Evolutionary conservation across 805 yeast species (phyloP), one percentile per base, ranked within the genome.

Genomic region (Sugiyamaella mastotermitis): DNA sequence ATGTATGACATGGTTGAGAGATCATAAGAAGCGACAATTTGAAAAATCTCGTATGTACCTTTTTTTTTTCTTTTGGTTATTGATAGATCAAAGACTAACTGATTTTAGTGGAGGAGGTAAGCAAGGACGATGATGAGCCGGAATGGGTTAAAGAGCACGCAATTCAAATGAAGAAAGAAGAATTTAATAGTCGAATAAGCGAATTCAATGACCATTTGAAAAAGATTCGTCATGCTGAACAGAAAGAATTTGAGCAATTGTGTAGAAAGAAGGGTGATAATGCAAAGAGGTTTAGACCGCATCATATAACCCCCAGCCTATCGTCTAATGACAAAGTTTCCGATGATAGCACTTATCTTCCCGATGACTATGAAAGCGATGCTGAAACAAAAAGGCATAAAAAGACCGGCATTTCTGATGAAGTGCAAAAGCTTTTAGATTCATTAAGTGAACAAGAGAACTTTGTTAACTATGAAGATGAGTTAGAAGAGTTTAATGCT

Each of bases 1-100:
- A 0, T 66, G 90, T 0, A 70, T 88, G 72, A 75, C 88, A 0
- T 88, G 95, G 95, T 64, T 88, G 23, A 58, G 90, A 40, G 67
- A 74, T 15, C 59, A 69, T 46, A 73, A 74, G 43, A 49, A 54
- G 15, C 46, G 43, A n/a, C 24, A 39, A 10, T 38, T 49, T 17
- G 37, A 38, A 31, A 23, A 23, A 15, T 29, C 33, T 18, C 14
- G 41, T 37, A 26, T 6, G 48, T 42, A 39, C 24, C 24, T 22
- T 22, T 10, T 31, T 45, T 9, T 44, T 15, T 25, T 30, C 20
- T 18, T n/a, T n/a, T 26, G 11, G 4, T 18, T n/a, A 33, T 18
- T 21, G 4, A 19, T 38, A 39, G 14, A 31, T 14, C 7, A 15
- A 33, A 21, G 36, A 24, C n/a, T n/a, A n/a, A n/a, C n/a, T n/a